These are phyloP conservation scores for Raphidocelis subcapitata DNA, from an alignment of 139 green algal genomes.

Conservation along the genomic window DNA sequence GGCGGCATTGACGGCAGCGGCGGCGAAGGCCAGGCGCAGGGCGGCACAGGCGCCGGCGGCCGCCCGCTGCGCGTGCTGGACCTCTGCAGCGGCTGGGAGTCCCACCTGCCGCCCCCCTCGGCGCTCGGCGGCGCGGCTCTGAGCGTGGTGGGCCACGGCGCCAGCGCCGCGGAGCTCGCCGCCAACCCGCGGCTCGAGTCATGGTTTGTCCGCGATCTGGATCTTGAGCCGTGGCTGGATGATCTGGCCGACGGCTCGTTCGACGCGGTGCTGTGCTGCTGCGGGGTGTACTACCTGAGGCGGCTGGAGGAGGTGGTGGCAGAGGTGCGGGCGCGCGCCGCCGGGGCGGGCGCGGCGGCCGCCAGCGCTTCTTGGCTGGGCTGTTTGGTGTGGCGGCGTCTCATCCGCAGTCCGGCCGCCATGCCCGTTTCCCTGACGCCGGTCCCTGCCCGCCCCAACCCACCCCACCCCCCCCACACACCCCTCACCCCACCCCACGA, in stretches of 20 bases:
- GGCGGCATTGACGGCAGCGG: no score
- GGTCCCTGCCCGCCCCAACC: background rate
- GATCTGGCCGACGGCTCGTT: slow-evolving; percentile 6
- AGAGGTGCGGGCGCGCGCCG: slow-evolving; percentile 6
- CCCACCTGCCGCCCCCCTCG: slow-evolving; percentile 13
- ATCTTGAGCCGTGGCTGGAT: slow-evolving; percentile 1
- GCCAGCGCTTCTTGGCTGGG: background rate
- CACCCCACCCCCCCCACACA: no score
- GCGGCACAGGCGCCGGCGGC: no score
- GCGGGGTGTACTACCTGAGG: slow-evolving; percentile 27
- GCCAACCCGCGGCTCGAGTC: slow-evolving; percentile 5
- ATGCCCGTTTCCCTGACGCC: background rate
- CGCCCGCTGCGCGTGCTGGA: no score
- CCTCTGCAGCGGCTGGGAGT: slow-evolving; percentile 22
- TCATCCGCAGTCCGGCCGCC: background rate
- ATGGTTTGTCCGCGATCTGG: slow-evolving; percentile 32
- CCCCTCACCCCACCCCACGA: no score
- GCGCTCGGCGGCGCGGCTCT: background rate
- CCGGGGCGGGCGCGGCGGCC: background rate
- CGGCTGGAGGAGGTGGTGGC: slow-evolving; percentile 21
- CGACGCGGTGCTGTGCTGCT: slow-evolving; percentile 36
- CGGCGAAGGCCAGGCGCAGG: no score
- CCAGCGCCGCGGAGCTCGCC: slow-evolving; percentile 16
- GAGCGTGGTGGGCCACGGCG: slow-evolving; percentile 19
- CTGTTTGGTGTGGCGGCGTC: background rate